Base-by-base conservation (phyloP, 495 filamentous ascomycete genomes). In the Hypoxylon fragiforme region DNA sequence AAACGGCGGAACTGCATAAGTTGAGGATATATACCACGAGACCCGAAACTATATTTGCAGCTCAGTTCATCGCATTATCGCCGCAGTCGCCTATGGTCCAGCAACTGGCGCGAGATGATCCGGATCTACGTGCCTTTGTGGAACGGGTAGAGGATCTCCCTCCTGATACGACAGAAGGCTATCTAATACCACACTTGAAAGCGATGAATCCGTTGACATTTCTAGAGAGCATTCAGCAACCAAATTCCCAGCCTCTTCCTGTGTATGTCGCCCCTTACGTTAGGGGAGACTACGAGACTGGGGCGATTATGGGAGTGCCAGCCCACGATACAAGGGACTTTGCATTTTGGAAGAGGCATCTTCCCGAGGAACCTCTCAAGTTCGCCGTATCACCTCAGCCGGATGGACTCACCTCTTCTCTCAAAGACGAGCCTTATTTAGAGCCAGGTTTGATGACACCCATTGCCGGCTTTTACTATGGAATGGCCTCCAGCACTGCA, bases 231-330 rank as follows among this genome's bases (percentile, higher is more conserved):
- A 78, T 69, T 0, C 70, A 74, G 3, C 78, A 71, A 13, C 67
- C 74, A 30, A 68, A 81, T 6, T 73, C 78, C 39, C 61, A 76
- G 32, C 73, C 77, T 30, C 66, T 95, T 7, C 89, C 91, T 2
- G 77, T 96, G 7, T 96, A 87, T 60, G 86, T 85, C 7, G 87
- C 91, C 3, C 85, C 89, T 0, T 96, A 95, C 54, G 91, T 95
- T n/a, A 73, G 92, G 3, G 85, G 85, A 21, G 88, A 91, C 49
- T 95, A 94, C 57, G 91, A 89, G n/a, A 85, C 87, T 44, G 89
- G 90, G 1, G 90, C 90, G 3, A 87, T 96, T 4, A 96, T 96
- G 91, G 91, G 90, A 31, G 91, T 96, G 16, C 91, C 91, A 0
- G 91, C 85, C 1, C 90, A 96, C 53, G 91, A 96, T 65, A 64